Evolutionary conservation across 345 rosid genomes (phyloP), one percentile per base, ranked within the genome.

Genomic region (Atalantia buxifolia): DNA sequence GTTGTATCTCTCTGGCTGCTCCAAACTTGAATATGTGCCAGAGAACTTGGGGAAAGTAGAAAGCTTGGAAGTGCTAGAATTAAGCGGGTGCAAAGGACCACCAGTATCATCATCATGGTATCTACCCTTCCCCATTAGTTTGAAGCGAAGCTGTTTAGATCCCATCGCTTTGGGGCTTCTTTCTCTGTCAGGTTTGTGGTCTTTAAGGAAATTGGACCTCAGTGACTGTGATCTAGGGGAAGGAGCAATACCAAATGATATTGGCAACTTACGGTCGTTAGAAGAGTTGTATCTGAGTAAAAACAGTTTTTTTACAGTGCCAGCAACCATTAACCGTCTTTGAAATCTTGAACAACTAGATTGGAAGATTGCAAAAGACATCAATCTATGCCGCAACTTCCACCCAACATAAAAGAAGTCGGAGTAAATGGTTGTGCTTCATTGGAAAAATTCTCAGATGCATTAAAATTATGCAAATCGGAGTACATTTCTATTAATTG

Each of bases 391-490:
- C 42, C 42, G 6, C 42, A 38, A 38, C 42, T 38, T 8, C 42
- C 42, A 42, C 48, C 48, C 48, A 42, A 42, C 48, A 40, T 40
- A 40, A 10, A 40, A 40, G 45, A 40, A 40, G 45, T 40, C 45
- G 10, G 45, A 60, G 69, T 81, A 53, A 57, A 9, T 9, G 65
- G 60, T 16, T 82, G 85, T 30, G 35, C 60, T 45, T 76, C 77
- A 3, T 27, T 82, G 33, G 80, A 78, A 66, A 71, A n/a, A n/a
- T 66, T 79, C 21, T 6, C 72, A 21, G 28, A 64, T 61, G 55
- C 66, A 61, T 82, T 75, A 7, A 71, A 36, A 7, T 21, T 33
- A 10, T 71, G 22, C 71, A 66, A 71, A 19, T 25, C 77, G 9
- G 66, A 78, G 38, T 70, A 50, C 22, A 3, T 12, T 10, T 9